phyloP scores from a whole-genome alignment of 2,329 filamentous ascomycete species.

The Epichloe amarillans region DNA sequence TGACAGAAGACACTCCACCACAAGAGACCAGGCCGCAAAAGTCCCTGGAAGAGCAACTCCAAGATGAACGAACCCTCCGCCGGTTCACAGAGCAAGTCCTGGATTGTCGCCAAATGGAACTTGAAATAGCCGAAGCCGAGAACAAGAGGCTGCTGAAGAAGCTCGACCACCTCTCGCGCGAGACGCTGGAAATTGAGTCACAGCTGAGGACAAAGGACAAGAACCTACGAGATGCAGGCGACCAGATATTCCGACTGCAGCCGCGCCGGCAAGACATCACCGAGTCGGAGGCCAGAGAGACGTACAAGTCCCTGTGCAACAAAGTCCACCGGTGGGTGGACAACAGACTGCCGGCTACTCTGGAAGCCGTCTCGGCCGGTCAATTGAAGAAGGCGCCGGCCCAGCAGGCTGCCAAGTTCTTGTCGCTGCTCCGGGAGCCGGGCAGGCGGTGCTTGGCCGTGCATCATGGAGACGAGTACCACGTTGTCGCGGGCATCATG shows the following conservation, averaged over 20 bases:
- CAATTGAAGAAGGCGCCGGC: slow-evolving; percentile 14
- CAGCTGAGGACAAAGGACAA: slow-evolving; percentile 17
- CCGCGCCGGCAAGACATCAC: slow-evolving; percentile 21
- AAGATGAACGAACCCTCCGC: slow-evolving; percentile 20
- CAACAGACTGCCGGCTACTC: slow-evolving; percentile 16
- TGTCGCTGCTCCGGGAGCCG: slow-evolving; percentile 21
- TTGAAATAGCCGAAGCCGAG: slow-evolving; percentile 18
- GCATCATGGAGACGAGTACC: slow-evolving; percentile 21
- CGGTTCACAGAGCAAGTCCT: slow-evolving; percentile 23
- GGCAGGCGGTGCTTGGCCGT: slow-evolving; percentile 19
- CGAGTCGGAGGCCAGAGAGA: slow-evolving; percentile 21
- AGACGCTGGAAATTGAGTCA: slow-evolving; percentile 16
- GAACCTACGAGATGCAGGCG: slow-evolving; percentile 17
- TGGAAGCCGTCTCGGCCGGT: slow-evolving; percentile 20
- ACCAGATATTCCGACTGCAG: slow-evolving; percentile 21
- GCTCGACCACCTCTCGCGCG: slow-evolving; percentile 17
- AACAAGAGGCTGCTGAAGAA: slow-evolving; percentile 15
- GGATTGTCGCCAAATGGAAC: slow-evolving; percentile 22
- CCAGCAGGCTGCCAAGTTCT: slow-evolving; percentile 17
- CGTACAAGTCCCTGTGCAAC: slow-evolving; percentile 19
- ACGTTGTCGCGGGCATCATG: slow-evolving; percentile 23
- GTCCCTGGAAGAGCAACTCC: slow-evolving; percentile 14
- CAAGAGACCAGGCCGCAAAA: not conserved
- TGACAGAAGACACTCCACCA: not conserved
- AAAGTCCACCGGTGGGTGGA: slow-evolving; percentile 25